Base-by-base conservation (phyloP, 768 basidiomycete genomes). In the Lactarius hatsudake region DNA sequence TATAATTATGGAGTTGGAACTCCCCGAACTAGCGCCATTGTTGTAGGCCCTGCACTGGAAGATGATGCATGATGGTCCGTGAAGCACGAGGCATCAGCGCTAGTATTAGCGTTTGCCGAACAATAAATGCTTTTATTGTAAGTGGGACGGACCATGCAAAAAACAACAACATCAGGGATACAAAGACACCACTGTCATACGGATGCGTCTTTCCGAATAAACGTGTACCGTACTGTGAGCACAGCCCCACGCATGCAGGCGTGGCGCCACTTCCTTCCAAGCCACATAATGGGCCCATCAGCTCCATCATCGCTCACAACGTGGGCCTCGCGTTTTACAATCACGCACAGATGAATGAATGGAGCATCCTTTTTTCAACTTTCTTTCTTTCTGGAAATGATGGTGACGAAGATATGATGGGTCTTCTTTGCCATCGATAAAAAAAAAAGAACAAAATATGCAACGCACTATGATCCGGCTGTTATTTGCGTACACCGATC, bases 281-380 rank as follows among this genome's bases (percentile, higher is more conserved):
- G 5, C 51, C 26, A 53, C 51, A 53, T 26, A 53, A 26, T 2
- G 13, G 51, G 26, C 26, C 13, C 51, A 53, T 53, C 51, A 53
- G 51, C 51, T 53, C 51, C 51, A 53, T 53, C 51, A 53, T 53
- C 51, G 26, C 51, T 53, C 51, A 53, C 51, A 53, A 53, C 51
- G 51, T 53, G 51, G 51, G 15, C 26, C 12, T 26, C 26, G 26
- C 51, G 51, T 53, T 53, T 53, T 28, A 28, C 15, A 53, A 13
- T 26, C 51, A 53, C 51, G 51, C 51, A 53, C 26, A 53, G 51
- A 51, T 51, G n/a, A n/a, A 53, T 53, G 51, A 5, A 51, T 51
- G 48, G 12, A 53, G 51, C 51, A 53, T 5, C 13, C 5, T 7
- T 8, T 23, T 26, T 7, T 23, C 12, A 5, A 26, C 13, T 53